Percentiles rank a stretch among this genome's conserved stretches.
Evolutionary conservation across 2,329 filamentous ascomycete species (phyloP).

Genomic region (Colletotrichum tropicicola): DNA sequence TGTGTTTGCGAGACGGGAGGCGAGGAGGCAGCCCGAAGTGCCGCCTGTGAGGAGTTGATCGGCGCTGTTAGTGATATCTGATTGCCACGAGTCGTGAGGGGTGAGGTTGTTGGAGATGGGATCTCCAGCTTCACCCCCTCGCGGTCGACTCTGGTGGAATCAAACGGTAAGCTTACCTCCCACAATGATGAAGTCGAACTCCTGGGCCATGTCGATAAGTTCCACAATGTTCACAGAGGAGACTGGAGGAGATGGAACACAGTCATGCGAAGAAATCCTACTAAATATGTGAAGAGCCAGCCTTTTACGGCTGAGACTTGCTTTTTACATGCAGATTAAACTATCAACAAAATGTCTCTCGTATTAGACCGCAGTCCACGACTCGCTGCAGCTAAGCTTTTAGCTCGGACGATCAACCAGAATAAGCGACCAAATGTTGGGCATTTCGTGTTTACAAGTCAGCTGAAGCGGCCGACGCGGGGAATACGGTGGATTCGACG

Average conservation of each 20-base stretch:
- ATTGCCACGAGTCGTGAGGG: not conserved
- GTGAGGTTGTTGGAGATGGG: not conserved
- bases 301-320: not conserved
- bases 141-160: not conserved
- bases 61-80: not conserved
- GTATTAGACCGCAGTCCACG: not conserved
- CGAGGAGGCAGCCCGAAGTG: slow-evolving; percentile 67
- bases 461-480: too few species aligned
- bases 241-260: too few species aligned
- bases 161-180: slow-evolving; percentile 37
- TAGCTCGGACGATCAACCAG: not conserved
- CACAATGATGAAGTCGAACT: slow-evolving; percentile 45
- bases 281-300: too few species aligned
- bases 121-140: not conserved
- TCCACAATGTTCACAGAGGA: too few species aligned
- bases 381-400: not conserved
- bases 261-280: too few species aligned
- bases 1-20: slow-evolving; percentile 58
- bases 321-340: not conserved
- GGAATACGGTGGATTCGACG: too few species aligned
- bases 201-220: not conserved
- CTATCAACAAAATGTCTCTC: not conserved
- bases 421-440: not conserved
- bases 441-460: not conserved
- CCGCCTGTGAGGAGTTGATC: slow-evolving; percentile 52